Evolutionary conservation across 495 filamentous ascomycete genomes (phyloP).

Genomic region (Penicillium waksmanii): DNA sequence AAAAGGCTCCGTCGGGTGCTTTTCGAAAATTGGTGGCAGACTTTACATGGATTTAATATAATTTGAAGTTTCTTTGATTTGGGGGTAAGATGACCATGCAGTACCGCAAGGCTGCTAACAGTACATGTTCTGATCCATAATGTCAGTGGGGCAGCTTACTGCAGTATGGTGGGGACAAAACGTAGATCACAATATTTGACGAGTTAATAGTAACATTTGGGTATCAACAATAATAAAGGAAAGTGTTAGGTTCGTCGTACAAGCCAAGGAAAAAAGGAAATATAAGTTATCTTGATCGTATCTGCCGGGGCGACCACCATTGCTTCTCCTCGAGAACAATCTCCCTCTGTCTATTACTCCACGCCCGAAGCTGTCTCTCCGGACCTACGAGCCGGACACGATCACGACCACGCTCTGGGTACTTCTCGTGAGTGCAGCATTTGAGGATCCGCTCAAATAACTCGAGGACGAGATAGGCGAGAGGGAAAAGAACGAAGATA

Average conservation of each 20-base stretch:
- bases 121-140: too few species aligned
- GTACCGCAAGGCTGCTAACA: background rate
- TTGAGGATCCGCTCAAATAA: constrained; percentile 20
- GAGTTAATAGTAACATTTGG: constrained; percentile 6
- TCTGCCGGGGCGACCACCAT: constrained; percentile 16
- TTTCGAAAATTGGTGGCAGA: background rate
- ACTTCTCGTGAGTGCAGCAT: constrained; percentile 19
- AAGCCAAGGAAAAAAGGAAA: background rate
- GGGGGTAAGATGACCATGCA: background rate
- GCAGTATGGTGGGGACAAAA: background rate
- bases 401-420: constrained; percentile 23
- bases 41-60: background rate
- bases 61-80: background rate
- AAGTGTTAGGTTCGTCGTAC: background rate
- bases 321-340: constrained; percentile 16
- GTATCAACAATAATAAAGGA: constrained; percentile 13
- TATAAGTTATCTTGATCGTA: background rate
- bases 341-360: constrained; percentile 20
- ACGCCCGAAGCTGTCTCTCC: constrained; percentile 26
- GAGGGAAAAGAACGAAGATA: constrained; percentile 29
- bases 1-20: background rate
- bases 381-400: constrained; percentile 21
- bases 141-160: background rate
- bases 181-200: background rate
- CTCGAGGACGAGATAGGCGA: constrained; percentile 28